phyloP scores from a whole-genome alignment of 23 red algal genomes.

The Gracilaria caudata region DNA sequence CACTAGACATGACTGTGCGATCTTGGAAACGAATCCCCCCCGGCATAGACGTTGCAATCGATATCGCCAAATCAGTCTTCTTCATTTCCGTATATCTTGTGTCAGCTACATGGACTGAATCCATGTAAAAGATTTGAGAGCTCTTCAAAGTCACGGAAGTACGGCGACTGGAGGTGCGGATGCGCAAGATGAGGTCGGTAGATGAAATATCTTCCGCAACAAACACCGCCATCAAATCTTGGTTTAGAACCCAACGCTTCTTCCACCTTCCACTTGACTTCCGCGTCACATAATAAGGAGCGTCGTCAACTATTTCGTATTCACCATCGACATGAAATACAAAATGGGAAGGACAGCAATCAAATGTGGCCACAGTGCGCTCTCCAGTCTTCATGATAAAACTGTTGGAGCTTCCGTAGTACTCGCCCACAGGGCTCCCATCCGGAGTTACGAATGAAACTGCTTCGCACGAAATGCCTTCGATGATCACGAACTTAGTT shows the following conservation, averaged over 20 bases:
- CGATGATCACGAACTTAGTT: constrained; percentile 3
- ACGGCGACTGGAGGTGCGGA: not conserved
- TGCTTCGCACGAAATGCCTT: not conserved
- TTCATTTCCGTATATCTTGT: not conserved
- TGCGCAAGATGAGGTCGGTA: not conserved
- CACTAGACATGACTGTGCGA: not conserved
- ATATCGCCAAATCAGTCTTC: not conserved
- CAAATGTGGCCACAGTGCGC: not conserved
- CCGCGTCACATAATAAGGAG: not conserved
- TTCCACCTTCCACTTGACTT: not conserved
- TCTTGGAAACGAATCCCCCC: constrained; percentile 4
- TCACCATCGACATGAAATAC: not conserved
- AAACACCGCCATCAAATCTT: not conserved
- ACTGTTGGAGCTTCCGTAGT: not conserved
- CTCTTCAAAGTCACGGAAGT: not conserved
- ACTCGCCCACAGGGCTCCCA: not conserved
- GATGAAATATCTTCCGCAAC: not conserved
- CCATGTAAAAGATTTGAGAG: not conserved
- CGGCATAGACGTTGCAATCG: not conserved
- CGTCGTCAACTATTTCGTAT: constrained; percentile 10
- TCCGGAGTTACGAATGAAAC: not conserved
- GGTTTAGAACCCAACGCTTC: not conserved
- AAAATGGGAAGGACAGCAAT: not conserved
- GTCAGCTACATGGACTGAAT: not conserved
- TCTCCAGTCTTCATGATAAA: constrained; percentile 6